These are phyloP conservation scores for Penicillium crustosum DNA, from an alignment of 2,329 filamentous ascomycete species.

Conservation along the genomic window DNA sequence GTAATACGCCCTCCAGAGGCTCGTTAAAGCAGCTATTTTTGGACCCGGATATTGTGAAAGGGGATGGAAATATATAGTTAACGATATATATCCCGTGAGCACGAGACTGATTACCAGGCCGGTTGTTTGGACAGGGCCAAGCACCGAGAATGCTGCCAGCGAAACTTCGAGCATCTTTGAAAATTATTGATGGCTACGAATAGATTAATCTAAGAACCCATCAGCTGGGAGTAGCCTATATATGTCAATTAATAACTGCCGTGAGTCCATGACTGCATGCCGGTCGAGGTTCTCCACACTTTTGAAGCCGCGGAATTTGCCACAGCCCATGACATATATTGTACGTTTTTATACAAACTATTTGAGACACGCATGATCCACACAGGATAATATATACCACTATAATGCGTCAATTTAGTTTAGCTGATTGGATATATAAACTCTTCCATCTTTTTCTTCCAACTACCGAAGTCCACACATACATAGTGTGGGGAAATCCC, in stretches of 20 bases:
- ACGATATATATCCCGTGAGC: not conserved
- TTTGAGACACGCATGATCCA: not conserved
- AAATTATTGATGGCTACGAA: not conserved
- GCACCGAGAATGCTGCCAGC: not conserved
- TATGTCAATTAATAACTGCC: not conserved
- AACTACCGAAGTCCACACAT: too few relatives aligned
- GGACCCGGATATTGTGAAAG: slow-evolving; percentile 1
- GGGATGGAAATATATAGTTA: not conserved
- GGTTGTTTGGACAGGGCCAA: not conserved
- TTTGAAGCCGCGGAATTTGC: not conserved
- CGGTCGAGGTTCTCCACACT: not conserved
- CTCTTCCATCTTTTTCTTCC: not conserved
- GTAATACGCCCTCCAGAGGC: slow-evolving; percentile 6
- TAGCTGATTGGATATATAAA: not conserved
- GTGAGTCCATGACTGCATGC: not conserved
- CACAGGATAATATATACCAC: not conserved
- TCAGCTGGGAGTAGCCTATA: too few relatives aligned
- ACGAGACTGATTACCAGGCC: not conserved
- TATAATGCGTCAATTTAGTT: not conserved
- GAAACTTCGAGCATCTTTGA: not conserved
- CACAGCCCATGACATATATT: not conserved
- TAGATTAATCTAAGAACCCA: not conserved
- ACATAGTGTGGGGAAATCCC: not conserved
- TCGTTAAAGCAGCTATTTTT: slow-evolving; percentile 4
- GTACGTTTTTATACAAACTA: not conserved